These are phyloP conservation scores for Zopfochytrium polystomum DNA, from an alignment of 371 early-diverging fungal genomes.

Conservation along the genomic window DNA sequence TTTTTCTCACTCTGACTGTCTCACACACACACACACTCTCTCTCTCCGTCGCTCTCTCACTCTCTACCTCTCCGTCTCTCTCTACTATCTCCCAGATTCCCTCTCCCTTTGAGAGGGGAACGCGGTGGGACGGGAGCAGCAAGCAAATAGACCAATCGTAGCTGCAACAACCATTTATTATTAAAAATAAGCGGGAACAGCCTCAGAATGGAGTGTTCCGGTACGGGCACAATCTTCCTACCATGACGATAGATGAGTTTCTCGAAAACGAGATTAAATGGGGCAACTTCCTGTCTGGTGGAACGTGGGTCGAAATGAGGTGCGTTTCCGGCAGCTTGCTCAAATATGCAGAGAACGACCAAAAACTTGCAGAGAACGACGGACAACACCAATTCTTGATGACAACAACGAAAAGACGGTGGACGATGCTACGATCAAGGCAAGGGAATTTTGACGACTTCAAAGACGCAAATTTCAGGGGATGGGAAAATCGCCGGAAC, in stretches of 20 bases:
- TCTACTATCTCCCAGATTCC: no score
- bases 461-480: constrained; percentile 84
- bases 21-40: no score
- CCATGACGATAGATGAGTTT: constrained; percentile 96
- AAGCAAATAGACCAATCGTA: no score
- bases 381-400: neutral
- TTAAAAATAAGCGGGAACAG: constrained; percentile 68
- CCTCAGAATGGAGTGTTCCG: constrained; percentile 79
- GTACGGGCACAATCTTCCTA: constrained; percentile 85
- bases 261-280: constrained; percentile 79
- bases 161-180: constrained; percentile 84
- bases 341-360: constrained; percentile 8
- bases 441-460: constrained; percentile 91
- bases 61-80: no score
- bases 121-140: no score
- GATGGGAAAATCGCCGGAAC: constrained; percentile 76
- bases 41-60: no score
- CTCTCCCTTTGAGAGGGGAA: no score
- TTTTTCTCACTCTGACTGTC: no score
- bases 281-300: constrained; percentile 83
- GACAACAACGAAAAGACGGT: constrained; percentile 67
- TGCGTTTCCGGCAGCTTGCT: neutral
- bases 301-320: constrained; percentile 59
- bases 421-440: constrained; percentile 78
- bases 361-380: no score